Conservation (phyloP, 2,329 filamentous ascomycete genomes). For the Pseudogymnoascus sp. region DNA sequence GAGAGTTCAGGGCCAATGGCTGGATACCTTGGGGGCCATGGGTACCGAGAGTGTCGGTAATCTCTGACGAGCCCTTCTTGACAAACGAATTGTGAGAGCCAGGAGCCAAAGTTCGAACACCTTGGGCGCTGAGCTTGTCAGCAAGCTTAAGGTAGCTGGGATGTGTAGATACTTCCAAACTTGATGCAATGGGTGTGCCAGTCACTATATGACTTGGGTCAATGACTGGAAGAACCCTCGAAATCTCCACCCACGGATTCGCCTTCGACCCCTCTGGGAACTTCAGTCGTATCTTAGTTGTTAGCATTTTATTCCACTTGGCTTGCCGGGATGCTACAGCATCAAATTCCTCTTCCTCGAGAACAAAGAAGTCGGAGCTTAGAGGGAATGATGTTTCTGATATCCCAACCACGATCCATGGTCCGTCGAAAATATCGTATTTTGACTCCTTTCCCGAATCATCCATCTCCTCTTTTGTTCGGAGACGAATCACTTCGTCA, state of each 20-base stretch:
- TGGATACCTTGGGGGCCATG: background rate
- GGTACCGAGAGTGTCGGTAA: background rate
- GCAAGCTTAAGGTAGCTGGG: background rate
- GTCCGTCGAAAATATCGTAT: constrained; percentile 10
- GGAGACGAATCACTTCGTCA: background rate
- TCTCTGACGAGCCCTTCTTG: background rate
- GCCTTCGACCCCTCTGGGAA: background rate
- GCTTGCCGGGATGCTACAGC: background rate
- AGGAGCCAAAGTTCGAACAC: too few species aligned
- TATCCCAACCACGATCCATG: constrained; percentile 8
- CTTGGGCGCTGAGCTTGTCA: background rate
- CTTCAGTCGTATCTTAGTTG: background rate
- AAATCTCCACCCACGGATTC: constrained; percentile 1
- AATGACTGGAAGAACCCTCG: constrained; percentile 5
- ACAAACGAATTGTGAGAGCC: background rate
- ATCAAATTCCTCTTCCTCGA: background rate
- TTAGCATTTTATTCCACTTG: constrained; percentile 10
- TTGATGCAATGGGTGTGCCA: background rate
- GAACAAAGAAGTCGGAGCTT: background rate
- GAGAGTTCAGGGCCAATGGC: background rate
- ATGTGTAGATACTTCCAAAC: background rate
- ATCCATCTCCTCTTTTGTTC: background rate
- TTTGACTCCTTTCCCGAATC: constrained; percentile 6
- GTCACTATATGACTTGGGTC: background rate
- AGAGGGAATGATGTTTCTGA: background rate